These are phyloP conservation scores for Solanum megistacrolobum DNA, from an alignment of 257 asterid species.

Conservation along the genomic window DNA sequence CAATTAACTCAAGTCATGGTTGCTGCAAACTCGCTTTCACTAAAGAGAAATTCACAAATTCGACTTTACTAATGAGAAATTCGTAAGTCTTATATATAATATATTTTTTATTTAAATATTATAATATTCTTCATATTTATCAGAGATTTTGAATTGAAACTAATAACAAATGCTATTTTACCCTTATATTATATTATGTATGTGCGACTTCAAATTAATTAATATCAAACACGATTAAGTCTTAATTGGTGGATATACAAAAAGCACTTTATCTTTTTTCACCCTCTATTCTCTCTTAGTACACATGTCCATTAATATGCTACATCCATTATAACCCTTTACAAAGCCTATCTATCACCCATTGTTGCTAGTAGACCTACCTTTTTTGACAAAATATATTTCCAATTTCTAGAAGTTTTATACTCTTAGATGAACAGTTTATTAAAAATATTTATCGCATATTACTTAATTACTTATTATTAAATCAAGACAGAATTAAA, in stretches of 20 bases:
- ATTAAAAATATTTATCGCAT: no score
- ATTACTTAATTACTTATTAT: no score
- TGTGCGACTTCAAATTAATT: not conserved
- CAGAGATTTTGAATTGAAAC: not conserved
- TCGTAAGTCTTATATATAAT: not conserved
- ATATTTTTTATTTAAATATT: not conserved
- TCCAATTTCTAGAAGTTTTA: not conserved
- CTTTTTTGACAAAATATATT: not conserved
- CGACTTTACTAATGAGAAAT: not conserved
- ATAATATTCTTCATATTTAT: not conserved
- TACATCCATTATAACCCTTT: slow-evolving; percentile 2
- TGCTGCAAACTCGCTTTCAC: not conserved
- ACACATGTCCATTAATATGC: slow-evolving; percentile 1
- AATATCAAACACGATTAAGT: not conserved
- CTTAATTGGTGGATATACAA: not conserved
- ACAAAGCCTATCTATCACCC: not conserved
- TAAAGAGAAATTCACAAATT: not conserved
- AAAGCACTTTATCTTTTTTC: not conserved
- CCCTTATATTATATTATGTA: not conserved
- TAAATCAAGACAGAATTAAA: no score
- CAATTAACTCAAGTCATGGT: not conserved
- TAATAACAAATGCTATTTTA: not conserved
- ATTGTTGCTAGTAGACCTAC: not conserved
- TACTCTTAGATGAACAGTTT: no score
- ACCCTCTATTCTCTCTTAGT: not conserved